Percentiles rank a stretch among this genome's conserved stretches.
These are phyloP conservation scores for Tripterygium wilfordii DNA, from an alignment of 177 flowering plant genomes.

Conservation along the genomic window DNA sequence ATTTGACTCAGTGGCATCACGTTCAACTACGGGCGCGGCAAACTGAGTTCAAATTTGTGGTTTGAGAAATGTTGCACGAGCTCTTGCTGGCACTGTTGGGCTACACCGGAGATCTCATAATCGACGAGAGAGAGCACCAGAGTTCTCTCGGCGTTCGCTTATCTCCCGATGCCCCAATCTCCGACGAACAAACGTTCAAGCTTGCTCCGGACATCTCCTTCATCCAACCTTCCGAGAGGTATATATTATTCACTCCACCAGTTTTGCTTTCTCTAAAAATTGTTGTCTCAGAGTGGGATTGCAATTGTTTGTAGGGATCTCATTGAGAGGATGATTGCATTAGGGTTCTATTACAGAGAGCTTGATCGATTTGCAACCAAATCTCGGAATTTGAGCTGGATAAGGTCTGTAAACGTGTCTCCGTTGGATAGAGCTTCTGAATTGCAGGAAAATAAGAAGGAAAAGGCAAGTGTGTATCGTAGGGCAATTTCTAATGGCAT, in stretches of 20 bases:
- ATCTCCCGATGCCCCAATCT: conserved; percentile 37
- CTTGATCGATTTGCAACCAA: conserved; percentile 75
- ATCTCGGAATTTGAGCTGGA: conserved; percentile 88
- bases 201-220: conserved; percentile 89
- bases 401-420: conserved; percentile 39
- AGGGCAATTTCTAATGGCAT: conserved; percentile 94
- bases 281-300: too few species aligned
- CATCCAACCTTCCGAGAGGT: conserved; percentile 75
- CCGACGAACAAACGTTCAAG: conserved; percentile 61
- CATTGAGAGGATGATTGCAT: conserved; percentile 64
- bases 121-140: conserved; percentile 72
- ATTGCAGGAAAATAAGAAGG: conserved; percentile 28
- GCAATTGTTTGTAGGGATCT: conserved; percentile 58
- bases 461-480: conserved; percentile 64
- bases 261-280: too few species aligned
- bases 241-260: too few species aligned
- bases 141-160: conserved; percentile 27
- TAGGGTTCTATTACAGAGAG: conserved; percentile 91
- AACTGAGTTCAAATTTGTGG: too few species aligned
- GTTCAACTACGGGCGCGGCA: too few species aligned
- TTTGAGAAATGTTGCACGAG: conserved; percentile 94
- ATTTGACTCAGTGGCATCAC: too few species aligned
- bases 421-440: conserved; percentile 32
- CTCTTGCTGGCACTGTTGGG: conserved; percentile 77
- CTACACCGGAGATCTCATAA: conserved; percentile 93